Base-by-base conservation (phyloP, 768 basidiomycete species). In the Boletus rex-veris region DNA sequence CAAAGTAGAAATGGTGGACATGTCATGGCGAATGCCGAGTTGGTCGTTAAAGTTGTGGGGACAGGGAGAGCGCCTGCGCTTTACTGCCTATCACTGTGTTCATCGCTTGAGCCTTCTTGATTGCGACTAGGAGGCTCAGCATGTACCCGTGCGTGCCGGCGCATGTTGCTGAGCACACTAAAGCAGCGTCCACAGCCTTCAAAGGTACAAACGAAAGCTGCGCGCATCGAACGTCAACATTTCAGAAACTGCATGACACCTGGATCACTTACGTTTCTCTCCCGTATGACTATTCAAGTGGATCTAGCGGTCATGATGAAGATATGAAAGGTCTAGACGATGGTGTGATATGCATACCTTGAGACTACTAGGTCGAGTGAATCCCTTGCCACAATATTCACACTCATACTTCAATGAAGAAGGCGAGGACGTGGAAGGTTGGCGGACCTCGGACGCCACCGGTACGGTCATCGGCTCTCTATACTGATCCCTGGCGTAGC, bases 131-230 rank as follows among this genome's bases (percentile, higher is more conserved):
- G 50, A 41, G 54, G 55, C 37, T 72, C 76, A 26, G 71, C 74
- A 64, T 91, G 89, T 12, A 87, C 84, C 51, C 89, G 84, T 54
- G 88, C 83, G 68, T 92, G 90, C 53, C 90, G 78, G 57, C 90
- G 85, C 90, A 92, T 92, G 74, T 92, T 92, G 70, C 88, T 90
- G 65, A 90, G 82, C 46, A 91, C 90, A 64, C 88, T 90, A 71
- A 92, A 92, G 66, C 85, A 83, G 41, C 89, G 85, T 7, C 86
- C 85, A 71, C 90, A 92, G 54, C 80, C 81, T 58, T 85, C 81
- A 48, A 83, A 80, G 16, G 89, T 84, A 67, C 90, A 92, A 41
- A 78, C 73, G 71, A 87, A 90, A 9, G 90, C 90, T 91, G 66
- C 53, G 58, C 16, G 28, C 4, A 44, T 47, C 47, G 33, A 43